phyloP scores from a whole-genome alignment of 176 grass and related monocot genomes.

The Cenchrus americanus region DNA sequence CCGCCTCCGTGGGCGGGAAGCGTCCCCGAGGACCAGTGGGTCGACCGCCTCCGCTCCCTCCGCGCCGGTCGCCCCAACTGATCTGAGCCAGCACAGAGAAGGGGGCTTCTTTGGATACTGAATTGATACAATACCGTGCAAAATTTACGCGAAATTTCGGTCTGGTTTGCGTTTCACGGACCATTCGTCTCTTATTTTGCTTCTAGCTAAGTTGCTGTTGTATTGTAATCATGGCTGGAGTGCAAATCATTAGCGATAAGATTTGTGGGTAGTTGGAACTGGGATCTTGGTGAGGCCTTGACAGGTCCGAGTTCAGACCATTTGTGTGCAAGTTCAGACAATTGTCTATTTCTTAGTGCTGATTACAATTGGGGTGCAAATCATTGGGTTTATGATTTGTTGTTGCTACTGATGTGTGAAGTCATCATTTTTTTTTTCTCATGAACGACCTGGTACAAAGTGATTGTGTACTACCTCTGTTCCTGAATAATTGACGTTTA shows the following conservation, averaged over 20 bases:
- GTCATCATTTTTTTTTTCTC: background rate
- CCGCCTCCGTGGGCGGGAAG: slow-evolving; percentile 60
- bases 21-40: slow-evolving; percentile 69
- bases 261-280: background rate
- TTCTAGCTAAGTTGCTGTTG: background rate
- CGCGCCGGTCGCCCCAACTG: slow-evolving; percentile 29
- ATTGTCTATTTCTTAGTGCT: background rate
- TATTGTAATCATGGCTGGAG: background rate
- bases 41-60: slow-evolving; percentile 53
- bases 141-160: background rate
- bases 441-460: background rate
- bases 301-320: background rate
- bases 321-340: background rate
- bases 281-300: background rate
- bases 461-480: background rate
- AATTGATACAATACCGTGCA: background rate
- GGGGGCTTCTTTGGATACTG: background rate
- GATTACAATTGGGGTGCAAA: background rate
- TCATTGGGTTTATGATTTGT: background rate
- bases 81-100: background rate
- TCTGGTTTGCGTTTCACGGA: background rate
- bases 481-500: too few species aligned
- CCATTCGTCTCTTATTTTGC: background rate
- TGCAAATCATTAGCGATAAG: background rate
- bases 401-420: background rate